phyloP scores from a whole-genome alignment of 257 asterid species.

The Solanum arcanum region DNA sequence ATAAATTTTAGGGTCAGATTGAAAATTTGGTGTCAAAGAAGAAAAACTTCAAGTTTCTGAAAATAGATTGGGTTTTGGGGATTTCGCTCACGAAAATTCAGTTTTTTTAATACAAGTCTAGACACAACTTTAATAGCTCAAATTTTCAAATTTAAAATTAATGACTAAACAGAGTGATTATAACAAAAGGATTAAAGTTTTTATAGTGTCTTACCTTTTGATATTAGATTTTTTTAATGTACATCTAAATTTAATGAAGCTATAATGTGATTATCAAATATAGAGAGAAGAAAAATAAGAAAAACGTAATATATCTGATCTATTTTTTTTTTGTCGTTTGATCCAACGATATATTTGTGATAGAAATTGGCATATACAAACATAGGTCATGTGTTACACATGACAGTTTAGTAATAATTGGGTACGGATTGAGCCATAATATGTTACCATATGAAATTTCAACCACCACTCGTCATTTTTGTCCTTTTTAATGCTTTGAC shows the following conservation, averaged over 20 bases:
- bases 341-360: background rate
- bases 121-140: background rate
- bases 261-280: background rate
- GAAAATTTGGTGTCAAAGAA: background rate
- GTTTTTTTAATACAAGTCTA: background rate
- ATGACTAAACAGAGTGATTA: background rate
- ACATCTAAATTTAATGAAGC: background rate
- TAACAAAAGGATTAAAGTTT: background rate
- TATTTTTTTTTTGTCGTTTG: background rate
- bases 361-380: background rate
- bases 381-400: background rate
- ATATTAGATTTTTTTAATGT: background rate
- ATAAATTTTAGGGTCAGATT: background rate
- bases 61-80: background rate
- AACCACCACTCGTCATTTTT: background rate
- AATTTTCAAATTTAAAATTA: background rate
- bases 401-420: background rate
- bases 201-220: background rate
- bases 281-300: background rate
- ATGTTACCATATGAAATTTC: background rate
- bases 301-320: too few species aligned
- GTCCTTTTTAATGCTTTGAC: background rate
- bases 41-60: background rate
- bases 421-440: background rate
- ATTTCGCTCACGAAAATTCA: background rate